These are phyloP conservation scores for Barnettozyma vustinii DNA, from an alignment of 805 yeast species.

Conservation along the genomic window DNA sequence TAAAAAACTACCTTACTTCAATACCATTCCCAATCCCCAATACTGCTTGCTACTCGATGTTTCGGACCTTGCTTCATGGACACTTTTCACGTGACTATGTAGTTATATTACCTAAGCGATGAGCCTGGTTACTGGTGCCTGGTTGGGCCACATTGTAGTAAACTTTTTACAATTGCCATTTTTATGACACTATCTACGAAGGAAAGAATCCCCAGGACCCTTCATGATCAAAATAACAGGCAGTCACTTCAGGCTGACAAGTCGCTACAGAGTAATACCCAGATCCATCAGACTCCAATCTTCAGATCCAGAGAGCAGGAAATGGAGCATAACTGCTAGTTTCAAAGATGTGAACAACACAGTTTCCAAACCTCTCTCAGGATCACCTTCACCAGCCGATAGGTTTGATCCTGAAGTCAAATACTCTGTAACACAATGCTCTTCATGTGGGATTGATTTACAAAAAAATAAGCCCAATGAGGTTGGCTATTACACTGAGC, in stretches of 20 bases:
- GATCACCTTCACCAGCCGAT: not conserved
- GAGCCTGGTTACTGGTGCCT: not conserved
- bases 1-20: too few relatives aligned
- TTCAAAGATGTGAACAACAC: slow-evolving; percentile 1
- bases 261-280: not conserved
- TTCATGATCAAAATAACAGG: not conserved
- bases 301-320: not conserved
- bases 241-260: not conserved
- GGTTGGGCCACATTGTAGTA: not conserved
- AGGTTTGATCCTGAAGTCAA: slow-evolving; percentile 8
- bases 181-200: too few relatives aligned
- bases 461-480: slow-evolving; percentile 34
- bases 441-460: slow-evolving; percentile 52
- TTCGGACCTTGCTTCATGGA: too few relatives aligned
- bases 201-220: not conserved
- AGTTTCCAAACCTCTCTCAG: not conserved
- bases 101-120: not conserved
- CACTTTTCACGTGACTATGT: too few relatives aligned
- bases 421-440: slow-evolving; percentile 29
- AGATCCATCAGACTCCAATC: not conserved
- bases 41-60: too few relatives aligned
- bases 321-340: slow-evolving; percentile 1
- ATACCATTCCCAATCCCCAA: too few relatives aligned
- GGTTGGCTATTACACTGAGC: slow-evolving; percentile 41
- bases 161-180: not conserved